Percentiles rank a stretch among this genome's conserved stretches.
Conservation (phyloP, 176 grass and related monocot genomes). For the Olyra latifolia region DNA sequence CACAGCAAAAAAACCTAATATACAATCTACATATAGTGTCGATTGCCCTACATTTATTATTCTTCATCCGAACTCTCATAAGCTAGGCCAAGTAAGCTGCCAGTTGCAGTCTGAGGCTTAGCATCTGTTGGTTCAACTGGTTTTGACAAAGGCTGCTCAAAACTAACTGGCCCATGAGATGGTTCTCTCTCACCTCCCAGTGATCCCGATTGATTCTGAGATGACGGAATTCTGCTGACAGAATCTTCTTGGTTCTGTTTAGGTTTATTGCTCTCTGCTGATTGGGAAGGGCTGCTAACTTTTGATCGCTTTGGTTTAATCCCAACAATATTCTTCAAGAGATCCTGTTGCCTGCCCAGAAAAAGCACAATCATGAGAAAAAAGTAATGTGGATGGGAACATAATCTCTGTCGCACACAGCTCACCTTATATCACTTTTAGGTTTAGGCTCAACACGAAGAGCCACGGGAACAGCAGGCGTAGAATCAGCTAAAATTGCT, state of each 20-base stretch:
- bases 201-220: neutral
- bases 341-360: constrained; percentile 75
- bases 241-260: constrained; percentile 28
- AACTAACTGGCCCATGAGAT: neutral
- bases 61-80: constrained; percentile 85
- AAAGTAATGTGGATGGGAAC: neutral
- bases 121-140: neutral
- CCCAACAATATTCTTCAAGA: constrained; percentile 79
- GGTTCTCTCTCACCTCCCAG: constrained; percentile 24
- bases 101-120: constrained; percentile 36
- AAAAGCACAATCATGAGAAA: neutral
- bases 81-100: constrained; percentile 77
- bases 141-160: constrained; percentile 16
- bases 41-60: constrained; percentile 23
- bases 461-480: constrained; percentile 64
- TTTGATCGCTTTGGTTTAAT: constrained; percentile 81
- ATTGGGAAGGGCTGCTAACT: constrained; percentile 34
- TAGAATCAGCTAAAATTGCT: constrained; percentile 74
- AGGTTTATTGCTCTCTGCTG: constrained; percentile 21
- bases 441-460: constrained; percentile 91
- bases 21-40: constrained; percentile 34
- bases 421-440: constrained; percentile 88
- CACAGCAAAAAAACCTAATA: constrained; percentile 24
- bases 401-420: neutral
- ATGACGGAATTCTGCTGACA: neutral